A percentile compares a stretch with the other conserved stretches of the same genome.
These are phyloP conservation scores for Nelumbo lutea DNA, from an alignment of 164 flowering plant genomes.

Conservation along the genomic window DNA sequence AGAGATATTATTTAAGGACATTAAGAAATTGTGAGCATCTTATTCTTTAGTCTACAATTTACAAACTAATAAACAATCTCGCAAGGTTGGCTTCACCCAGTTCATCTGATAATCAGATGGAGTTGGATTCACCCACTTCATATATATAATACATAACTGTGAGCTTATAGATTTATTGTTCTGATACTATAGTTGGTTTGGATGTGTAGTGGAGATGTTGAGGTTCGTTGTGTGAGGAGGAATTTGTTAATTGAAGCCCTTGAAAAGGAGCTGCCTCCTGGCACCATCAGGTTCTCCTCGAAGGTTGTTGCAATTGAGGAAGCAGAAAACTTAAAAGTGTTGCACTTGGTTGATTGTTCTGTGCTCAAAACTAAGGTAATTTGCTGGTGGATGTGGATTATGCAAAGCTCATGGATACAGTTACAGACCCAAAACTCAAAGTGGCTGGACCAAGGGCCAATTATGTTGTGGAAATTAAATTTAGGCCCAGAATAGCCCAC, in stretches of 20 bases:
- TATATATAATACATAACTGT: no score
- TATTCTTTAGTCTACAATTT: background rate
- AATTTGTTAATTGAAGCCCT: conserved; percentile 49
- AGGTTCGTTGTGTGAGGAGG: conserved; percentile 48
- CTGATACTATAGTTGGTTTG: background rate
- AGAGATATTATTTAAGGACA: conserved; percentile 10
- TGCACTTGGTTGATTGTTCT: conserved; percentile 68
- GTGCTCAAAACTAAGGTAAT: conserved; percentile 53
- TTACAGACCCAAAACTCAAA: no score
- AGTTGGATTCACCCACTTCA: no score
- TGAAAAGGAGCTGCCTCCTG: conserved; percentile 52
- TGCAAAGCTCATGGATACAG: no score
- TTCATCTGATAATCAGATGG: no score
- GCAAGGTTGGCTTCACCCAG: no score
- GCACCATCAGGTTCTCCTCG: conserved; percentile 60
- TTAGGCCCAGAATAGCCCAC: no score
- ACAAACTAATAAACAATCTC: no score
- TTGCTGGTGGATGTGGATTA: no score
- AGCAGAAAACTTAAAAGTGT: conserved; percentile 33
- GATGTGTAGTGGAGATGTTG: conserved; percentile 35
- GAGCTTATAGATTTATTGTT: no score
- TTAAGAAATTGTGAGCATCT: conserved; percentile 26
- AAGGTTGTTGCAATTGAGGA: conserved; percentile 54
- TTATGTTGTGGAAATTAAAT: no score
- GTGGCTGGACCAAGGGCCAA: no score